Conservation (phyloP, 2,329 filamentous ascomycete species). For the Anthostomella pinea region DNA sequence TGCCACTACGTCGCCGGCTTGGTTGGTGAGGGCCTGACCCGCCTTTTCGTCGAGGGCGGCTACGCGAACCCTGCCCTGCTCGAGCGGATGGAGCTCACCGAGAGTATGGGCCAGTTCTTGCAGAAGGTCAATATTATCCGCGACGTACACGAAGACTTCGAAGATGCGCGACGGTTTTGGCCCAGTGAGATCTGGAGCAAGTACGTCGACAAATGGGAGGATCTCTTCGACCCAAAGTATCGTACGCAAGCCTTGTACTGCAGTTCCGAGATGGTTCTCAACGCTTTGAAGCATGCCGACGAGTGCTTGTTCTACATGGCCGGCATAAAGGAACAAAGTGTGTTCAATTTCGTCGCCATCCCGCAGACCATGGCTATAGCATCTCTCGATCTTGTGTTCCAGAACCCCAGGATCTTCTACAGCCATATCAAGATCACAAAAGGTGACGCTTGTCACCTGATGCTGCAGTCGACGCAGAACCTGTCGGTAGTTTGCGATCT, state of each 20-base stretch:
- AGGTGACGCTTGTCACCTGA: slow-evolving; percentile 85
- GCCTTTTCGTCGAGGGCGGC: slow-evolving; percentile 81
- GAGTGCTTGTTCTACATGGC: slow-evolving; percentile 98
- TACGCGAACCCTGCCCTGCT: slow-evolving; percentile 84
- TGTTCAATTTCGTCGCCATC: slow-evolving; percentile 98
- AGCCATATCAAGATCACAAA: slow-evolving; percentile 95
- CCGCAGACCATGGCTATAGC: slow-evolving; percentile 97
- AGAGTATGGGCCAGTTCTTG: slow-evolving; percentile 95
- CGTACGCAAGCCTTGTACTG: slow-evolving; percentile 76
- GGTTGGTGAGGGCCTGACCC: slow-evolving; percentile 91
- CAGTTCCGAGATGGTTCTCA: slow-evolving; percentile 90
- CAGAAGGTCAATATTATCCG: slow-evolving; percentile 99
- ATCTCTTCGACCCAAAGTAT: slow-evolving; percentile 82
- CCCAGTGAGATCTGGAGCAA: slow-evolving; percentile 97
- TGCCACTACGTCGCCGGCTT: slow-evolving; percentile 98
- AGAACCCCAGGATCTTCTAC: slow-evolving; percentile 82
- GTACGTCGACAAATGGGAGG: slow-evolving; percentile 84
- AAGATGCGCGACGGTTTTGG: slow-evolving; percentile 89
- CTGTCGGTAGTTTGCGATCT: slow-evolving; percentile 75
- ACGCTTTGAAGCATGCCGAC: slow-evolving; percentile 80
- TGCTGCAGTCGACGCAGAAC: slow-evolving; percentile 92
- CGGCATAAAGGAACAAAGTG: slow-evolving; percentile 88
- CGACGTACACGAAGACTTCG: slow-evolving; percentile 85
- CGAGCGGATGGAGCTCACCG: slow-evolving; percentile 75
- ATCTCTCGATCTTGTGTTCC: slow-evolving; percentile 87